phyloP scores from a whole-genome alignment of 306 rosid species.

The Citrullus mucosospermus region DNA sequence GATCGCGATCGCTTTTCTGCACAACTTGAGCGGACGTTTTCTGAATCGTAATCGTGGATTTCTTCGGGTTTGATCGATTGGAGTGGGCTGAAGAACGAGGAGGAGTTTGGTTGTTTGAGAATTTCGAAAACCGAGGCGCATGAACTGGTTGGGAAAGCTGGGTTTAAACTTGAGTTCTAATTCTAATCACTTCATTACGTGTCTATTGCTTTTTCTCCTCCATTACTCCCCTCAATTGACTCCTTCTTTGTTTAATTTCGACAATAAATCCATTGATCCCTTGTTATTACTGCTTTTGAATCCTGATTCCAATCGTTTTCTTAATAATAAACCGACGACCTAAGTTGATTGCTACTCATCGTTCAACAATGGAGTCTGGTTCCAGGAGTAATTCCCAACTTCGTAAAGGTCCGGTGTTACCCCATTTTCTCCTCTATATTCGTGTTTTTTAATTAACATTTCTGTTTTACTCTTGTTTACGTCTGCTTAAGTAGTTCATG shows the following conservation, averaged over 20 bases:
- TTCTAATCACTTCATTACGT: constrained; percentile 62
- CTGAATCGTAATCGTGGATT: background rate
- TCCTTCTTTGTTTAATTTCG: constrained; percentile 27
- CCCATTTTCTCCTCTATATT: background rate
- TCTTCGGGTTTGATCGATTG: background rate
- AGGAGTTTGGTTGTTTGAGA: constrained; percentile 7
- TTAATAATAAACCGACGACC: background rate
- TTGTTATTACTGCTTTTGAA: constrained; percentile 12
- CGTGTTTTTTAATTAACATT: background rate
- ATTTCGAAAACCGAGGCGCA: constrained; percentile 42
- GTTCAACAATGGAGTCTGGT: constrained; percentile 54
- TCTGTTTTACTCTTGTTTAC: background rate
- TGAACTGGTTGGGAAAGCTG: constrained; percentile 92
- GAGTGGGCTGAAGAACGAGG: background rate
- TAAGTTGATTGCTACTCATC: constrained; percentile 11
- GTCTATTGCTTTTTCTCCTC: constrained; percentile 65
- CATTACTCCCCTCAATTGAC: constrained; percentile 71
- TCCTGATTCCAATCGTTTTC: constrained; percentile 6
- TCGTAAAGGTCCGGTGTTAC: constrained; percentile 53
- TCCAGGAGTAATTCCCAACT: constrained; percentile 53
- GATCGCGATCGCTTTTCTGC: constrained; percentile 8
- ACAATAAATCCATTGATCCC: constrained; percentile 28
- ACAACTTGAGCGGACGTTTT: background rate
- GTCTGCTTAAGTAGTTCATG: background rate
- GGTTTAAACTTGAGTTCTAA: constrained; percentile 54